Evolutionary conservation across 768 basidiomycete genomes (phyloP), one percentile per base, ranked within the genome.

Genomic region (Nevesoporus exiguus): DNA sequence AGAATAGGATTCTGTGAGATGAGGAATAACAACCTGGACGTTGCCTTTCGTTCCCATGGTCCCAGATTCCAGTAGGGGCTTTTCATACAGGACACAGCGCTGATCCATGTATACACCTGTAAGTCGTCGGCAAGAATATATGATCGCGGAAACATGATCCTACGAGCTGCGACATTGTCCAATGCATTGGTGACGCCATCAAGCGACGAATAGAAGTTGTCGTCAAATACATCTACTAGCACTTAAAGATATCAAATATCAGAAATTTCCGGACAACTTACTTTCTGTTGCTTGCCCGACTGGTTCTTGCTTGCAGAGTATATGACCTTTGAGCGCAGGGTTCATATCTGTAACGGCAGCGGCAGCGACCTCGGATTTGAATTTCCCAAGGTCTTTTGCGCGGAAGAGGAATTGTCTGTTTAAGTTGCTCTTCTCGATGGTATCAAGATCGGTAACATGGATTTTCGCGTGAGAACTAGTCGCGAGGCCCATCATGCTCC

Each of bases 41-140:
- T 98, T 99, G 58, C 93, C 97, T 74, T 98, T 98, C 34, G 97
- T 99, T 49, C 97, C 97, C 56, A 99, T 82, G 17, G 97, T 99
- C 9, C 97, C 97, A 14, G 97, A 98, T 64, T 99, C 97, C 40
- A 99, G 81, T 19, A 99, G 77, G 30, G 97, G 93, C 68, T 98
- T 99, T 69, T 86, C 81, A 74, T 91, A 98, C 76, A 98, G 91
- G 36, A 99, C 89, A 66, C 97, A 98, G 51, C 97, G 88, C 65
- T 93, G 88, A 67, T 99, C 97, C 96, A 99, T 98, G 74, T 99
- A 98, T 51, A 90, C 79, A 63, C 93, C 93, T 94, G 46, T n/a
- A 55, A 49, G 15, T 46, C 55, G 43, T 60, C 36, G 36, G 58
- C 11, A 17, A 10, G 29, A 53, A 50, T 31, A 10, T 30, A 27